Evolutionary conservation across 164 flowering plant species (phyloP).

Genomic region (Piper longum): DNA sequence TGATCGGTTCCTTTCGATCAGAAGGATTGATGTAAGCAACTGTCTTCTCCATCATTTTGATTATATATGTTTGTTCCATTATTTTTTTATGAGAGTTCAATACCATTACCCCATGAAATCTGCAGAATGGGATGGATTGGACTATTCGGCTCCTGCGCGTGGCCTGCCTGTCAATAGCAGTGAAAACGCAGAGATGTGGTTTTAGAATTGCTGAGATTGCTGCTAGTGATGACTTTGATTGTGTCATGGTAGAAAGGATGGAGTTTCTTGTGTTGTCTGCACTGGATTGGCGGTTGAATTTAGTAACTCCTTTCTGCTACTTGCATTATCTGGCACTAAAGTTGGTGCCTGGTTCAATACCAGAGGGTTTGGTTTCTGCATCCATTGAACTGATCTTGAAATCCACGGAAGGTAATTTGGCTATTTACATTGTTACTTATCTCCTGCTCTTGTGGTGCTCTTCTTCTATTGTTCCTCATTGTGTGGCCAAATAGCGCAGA

Average conservation of each 20-base stretch:
- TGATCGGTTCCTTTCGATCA: too few relatives aligned
- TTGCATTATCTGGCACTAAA: conserved; percentile 34
- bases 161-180: conserved; percentile 52
- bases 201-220: too few relatives aligned
- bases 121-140: conserved; percentile 38
- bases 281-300: conserved; percentile 58
- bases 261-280: conserved; percentile 55
- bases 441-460: too few relatives aligned
- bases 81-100: too few relatives aligned
- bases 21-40: too few relatives aligned
- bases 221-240: conserved; percentile 21
- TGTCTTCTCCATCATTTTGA: too few relatives aligned
- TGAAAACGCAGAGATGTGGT: conserved; percentile 53
- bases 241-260: conserved; percentile 39
- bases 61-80: too few relatives aligned
- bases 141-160: conserved; percentile 42
- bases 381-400: conserved; percentile 27
- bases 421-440: conserved; percentile 2
- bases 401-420: conserved; percentile 32
- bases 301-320: conserved; percentile 50
- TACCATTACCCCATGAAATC: too few relatives aligned
- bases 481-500: conserved; percentile 17
- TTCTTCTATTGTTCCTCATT: conserved; percentile 1
- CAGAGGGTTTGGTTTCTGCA: conserved; percentile 8
- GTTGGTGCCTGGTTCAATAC: conserved; percentile 18